A percentile compares a stretch with the other conserved stretches of the same genome.
Evolutionary conservation across 768 basidiomycete genomes (phyloP).

Genomic region (Gloeopeniophorella convolvens): DNA sequence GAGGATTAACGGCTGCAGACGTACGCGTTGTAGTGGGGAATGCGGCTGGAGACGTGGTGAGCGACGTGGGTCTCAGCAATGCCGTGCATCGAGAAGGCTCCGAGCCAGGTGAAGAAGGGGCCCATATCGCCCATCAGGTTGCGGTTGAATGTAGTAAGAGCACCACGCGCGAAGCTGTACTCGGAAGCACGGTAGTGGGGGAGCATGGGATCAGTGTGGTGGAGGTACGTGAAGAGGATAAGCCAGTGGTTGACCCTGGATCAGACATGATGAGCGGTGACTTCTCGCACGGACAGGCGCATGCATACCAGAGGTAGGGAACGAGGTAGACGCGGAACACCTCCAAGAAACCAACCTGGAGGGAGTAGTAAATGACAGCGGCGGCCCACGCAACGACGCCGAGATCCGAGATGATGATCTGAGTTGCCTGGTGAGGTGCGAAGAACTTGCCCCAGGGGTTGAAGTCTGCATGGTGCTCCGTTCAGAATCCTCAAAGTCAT

Average conservation of each 20-base stretch:
- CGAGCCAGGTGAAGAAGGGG: slow-evolving; percentile 75
- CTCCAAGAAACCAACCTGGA: slow-evolving; percentile 57
- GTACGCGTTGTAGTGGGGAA: slow-evolving; percentile 88
- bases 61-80: slow-evolving; percentile 92
- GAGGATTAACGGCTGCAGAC: slow-evolving; percentile 20
- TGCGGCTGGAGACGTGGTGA: slow-evolving; percentile 92
- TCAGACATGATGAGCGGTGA: not conserved
- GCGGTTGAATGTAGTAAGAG: slow-evolving; percentile 86
- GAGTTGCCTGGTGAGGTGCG: slow-evolving; percentile 63
- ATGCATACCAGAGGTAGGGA: slow-evolving; percentile 74
- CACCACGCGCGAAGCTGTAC: slow-evolving; percentile 93
- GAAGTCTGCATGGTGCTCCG: slow-evolving; percentile 78
- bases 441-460: slow-evolving; percentile 75
- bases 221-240: slow-evolving; percentile 93
- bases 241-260: slow-evolving; percentile 93
- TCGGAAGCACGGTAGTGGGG: slow-evolving; percentile 88
- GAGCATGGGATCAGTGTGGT: slow-evolving; percentile 93
- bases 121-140: slow-evolving; percentile 74
- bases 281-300: not conserved
- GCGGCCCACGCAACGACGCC: slow-evolving; percentile 72
- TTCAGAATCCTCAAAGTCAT: no score
- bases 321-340: slow-evolving; percentile 78
- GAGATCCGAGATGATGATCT: slow-evolving; percentile 77
- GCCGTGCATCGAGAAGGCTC: slow-evolving; percentile 79
- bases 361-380: slow-evolving; percentile 47